These are phyloP conservation scores for Heterobasidion annosum DNA, from an alignment of 1,284 basidiomycete species.

Conservation along the genomic window DNA sequence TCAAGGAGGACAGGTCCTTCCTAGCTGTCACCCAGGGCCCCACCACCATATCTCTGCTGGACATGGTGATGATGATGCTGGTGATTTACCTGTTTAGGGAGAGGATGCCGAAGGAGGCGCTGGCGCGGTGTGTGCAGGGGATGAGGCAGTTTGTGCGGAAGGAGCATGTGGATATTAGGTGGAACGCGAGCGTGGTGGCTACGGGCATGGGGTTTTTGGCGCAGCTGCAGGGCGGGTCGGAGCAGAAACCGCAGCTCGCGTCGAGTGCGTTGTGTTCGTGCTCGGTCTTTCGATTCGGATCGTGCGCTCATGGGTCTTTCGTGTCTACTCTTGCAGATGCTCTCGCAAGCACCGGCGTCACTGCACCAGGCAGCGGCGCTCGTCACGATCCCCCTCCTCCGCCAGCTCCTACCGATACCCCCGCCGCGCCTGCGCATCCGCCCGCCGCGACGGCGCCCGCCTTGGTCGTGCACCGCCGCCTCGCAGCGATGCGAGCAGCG, in stretches of 20 bases:
- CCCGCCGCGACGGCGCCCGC: too few species aligned
- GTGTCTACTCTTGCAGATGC: background rate
- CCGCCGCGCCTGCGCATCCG: too few species aligned
- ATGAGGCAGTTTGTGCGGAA: slow-evolving; percentile 44
- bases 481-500: too few species aligned
- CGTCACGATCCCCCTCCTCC: too few species aligned
- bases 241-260: background rate
- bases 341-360: background rate
- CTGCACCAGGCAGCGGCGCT: too few species aligned
- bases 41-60: slow-evolving; percentile 49
- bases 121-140: slow-evolving; percentile 33
- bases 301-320: background rate
- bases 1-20: slow-evolving; percentile 19
- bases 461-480: too few species aligned
- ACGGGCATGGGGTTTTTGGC: background rate
- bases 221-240: background rate
- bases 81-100: slow-evolving; percentile 38
- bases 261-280: background rate
- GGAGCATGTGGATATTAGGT: slow-evolving; percentile 10
- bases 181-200: slow-evolving; percentile 5
- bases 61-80: slow-evolving; percentile 46
- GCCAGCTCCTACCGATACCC: too few species aligned
- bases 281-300: background rate
- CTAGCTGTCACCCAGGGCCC: slow-evolving; percentile 25
- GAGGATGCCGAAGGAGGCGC: slow-evolving; percentile 22